Evolutionary conservation across 805 yeast genomes (phyloP).

Genomic region (Saccharomycopsis javanensis): DNA sequence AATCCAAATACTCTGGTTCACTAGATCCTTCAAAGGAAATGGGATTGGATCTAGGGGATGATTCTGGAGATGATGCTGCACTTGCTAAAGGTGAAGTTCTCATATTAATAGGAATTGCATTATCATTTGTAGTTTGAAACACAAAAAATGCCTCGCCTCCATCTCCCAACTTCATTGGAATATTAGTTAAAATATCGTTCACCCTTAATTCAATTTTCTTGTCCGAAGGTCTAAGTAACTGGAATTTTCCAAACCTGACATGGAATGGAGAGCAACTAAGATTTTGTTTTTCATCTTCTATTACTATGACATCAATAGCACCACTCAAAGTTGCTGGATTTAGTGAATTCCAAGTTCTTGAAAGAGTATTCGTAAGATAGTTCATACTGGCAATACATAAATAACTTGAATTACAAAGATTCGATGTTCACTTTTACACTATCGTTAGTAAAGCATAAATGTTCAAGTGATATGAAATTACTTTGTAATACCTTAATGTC

Average conservation of each 20-base stretch:
- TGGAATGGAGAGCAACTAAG: slow-evolving; percentile 93
- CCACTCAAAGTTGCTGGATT: slow-evolving; percentile 96
- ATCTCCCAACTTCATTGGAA: slow-evolving; percentile 95
- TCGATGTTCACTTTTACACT: no score
- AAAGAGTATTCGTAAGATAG: slow-evolving; percentile 44
- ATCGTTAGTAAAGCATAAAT: no score
- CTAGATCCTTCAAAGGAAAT: slow-evolving; percentile 10
- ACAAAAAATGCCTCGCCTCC: slow-evolving; percentile 98
- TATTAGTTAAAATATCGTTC: slow-evolving; percentile 67
- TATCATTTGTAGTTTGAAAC: slow-evolving; percentile 64
- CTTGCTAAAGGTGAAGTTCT: slow-evolving; percentile 81
- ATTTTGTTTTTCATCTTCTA: slow-evolving; percentile 74
- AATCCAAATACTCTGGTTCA: slow-evolving; percentile 27
- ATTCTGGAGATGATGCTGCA: slow-evolving; percentile 32
- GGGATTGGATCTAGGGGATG: slow-evolving; percentile 18
- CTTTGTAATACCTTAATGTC: no score
- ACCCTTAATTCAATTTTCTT: slow-evolving; percentile 86
- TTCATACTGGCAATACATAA: slow-evolving; percentile 9
- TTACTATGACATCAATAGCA: slow-evolving; percentile 92
- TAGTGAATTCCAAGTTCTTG: slow-evolving; percentile 93
- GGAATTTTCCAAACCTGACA: slow-evolving; percentile 91
- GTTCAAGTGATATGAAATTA: no score
- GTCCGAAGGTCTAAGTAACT: slow-evolving; percentile 85
- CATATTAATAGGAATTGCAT: slow-evolving; percentile 59
- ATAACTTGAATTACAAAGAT: not conserved